Evolutionary conservation across 768 basidiomycete species (phyloP).

Genomic region (Rhodocollybia butyracea): DNA sequence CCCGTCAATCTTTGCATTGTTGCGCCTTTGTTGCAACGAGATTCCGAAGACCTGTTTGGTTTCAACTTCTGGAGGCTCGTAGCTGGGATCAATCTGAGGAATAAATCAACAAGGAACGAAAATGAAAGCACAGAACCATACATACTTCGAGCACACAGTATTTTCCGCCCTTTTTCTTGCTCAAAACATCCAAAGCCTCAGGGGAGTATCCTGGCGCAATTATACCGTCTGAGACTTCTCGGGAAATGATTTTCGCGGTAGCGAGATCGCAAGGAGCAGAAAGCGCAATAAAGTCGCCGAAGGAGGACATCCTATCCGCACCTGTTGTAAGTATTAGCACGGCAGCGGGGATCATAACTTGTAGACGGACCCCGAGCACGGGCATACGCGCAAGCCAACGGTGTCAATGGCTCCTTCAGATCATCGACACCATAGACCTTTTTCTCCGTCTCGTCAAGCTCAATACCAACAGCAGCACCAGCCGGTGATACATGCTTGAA

Average conservation of each 20-base stretch:
- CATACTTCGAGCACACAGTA: slow-evolving; percentile 93
- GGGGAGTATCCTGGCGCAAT: slow-evolving; percentile 91
- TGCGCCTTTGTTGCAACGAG: slow-evolving; percentile 84
- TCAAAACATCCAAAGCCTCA: slow-evolving; percentile 86
- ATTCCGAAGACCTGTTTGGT: slow-evolving; percentile 96
- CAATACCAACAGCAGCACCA: slow-evolving; percentile 89
- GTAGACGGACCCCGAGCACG: slow-evolving; percentile 76
- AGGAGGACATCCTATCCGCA: slow-evolving; percentile 99
- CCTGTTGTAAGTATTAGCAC: slow-evolving; percentile 49
- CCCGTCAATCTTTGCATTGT: slow-evolving; percentile 83
- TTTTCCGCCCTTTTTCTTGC: slow-evolving; percentile 97
- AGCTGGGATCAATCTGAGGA: slow-evolving; percentile 81
- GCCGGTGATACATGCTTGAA: slow-evolving; percentile 99
- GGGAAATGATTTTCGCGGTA: slow-evolving; percentile 95
- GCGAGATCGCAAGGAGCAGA: slow-evolving; percentile 91
- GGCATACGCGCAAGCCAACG: slow-evolving; percentile 90
- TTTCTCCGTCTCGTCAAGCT: slow-evolving; percentile 80
- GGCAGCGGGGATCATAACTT: neutral
- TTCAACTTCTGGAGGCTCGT: slow-evolving; percentile 76
- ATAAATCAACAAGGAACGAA: neutral
- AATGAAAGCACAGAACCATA: neutral
- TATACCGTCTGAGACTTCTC: slow-evolving; percentile 98
- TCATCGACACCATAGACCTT: slow-evolving; percentile 97
- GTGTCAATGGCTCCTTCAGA: slow-evolving; percentile 83
- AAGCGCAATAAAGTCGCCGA: slow-evolving; percentile 97